These are phyloP conservation scores for Kazachstania sp. DNA, from an alignment of 1,139 yeast genomes.

Conservation along the genomic window DNA sequence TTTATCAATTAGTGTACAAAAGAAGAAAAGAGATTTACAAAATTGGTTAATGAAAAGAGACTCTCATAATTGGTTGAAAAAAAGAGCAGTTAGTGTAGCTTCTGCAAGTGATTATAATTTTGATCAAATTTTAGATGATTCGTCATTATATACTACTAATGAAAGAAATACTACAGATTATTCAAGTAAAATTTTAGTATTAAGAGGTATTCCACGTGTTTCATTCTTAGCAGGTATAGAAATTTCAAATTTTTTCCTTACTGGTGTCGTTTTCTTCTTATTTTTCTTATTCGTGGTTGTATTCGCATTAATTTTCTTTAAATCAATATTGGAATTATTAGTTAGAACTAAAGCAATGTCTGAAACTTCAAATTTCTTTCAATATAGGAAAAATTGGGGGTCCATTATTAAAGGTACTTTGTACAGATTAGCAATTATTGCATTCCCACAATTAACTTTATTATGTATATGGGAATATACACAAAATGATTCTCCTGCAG, in stretches of 20 bases:
- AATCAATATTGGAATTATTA: conserved; percentile 64
- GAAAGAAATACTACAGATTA: conserved; percentile 46
- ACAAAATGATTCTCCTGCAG: conserved; percentile 73
- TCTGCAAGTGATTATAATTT: conserved; percentile 36
- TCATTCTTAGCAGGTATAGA: conserved; percentile 80
- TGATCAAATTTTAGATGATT: conserved; percentile 42
- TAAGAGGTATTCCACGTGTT: conserved; percentile 89
- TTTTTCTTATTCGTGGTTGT: conserved; percentile 70
- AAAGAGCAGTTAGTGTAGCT: conserved; percentile 25
- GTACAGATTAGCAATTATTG: conserved; percentile 70
- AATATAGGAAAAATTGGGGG: conserved; percentile 75
- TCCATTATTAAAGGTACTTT: conserved; percentile 78
- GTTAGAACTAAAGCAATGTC: conserved; percentile 53
- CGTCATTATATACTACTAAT: conserved; percentile 57
- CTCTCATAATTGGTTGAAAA: conserved; percentile 7
- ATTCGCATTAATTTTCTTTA: conserved; percentile 56
- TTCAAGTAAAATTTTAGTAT: conserved; percentile 59
- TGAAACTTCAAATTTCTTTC: conserved; percentile 52
- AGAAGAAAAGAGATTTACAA: conserved; percentile 28
- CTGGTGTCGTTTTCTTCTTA: conserved; percentile 75
- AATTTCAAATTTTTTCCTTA: conserved; percentile 73
- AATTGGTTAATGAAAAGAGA: conserved; percentile 26
- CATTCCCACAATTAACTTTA: conserved; percentile 78
- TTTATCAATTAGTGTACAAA: conserved; percentile 73
- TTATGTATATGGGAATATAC: conserved; percentile 87